phyloP scores from a whole-genome alignment of 345 rosid genomes.

The Sonneratia alba region DNA sequence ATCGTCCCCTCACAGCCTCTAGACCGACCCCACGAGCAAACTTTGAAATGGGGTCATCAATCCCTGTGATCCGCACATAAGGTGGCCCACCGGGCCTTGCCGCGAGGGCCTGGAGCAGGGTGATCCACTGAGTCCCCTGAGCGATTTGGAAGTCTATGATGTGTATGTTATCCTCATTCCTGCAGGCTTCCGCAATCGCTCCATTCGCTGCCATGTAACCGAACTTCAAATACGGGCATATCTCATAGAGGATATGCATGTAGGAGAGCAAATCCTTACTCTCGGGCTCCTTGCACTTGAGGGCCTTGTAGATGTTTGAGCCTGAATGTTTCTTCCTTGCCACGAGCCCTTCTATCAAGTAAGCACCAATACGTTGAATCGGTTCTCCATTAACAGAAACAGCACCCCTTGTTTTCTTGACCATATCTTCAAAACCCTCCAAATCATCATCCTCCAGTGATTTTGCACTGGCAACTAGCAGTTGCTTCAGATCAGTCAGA shows the following conservation, averaged over 20 bases:
- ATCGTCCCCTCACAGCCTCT: slow-evolving; percentile 34
- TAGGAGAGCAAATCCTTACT: slow-evolving; percentile 55
- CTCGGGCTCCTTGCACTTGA: slow-evolving; percentile 49
- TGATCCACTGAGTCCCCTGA: slow-evolving; percentile 65
- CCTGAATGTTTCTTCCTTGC: slow-evolving; percentile 52
- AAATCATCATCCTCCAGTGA: slow-evolving; percentile 36
- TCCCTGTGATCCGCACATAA: slow-evolving; percentile 56
- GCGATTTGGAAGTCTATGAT: slow-evolving; percentile 61
- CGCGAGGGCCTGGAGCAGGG: slow-evolving; percentile 64
- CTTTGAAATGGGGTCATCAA: slow-evolving; percentile 44
- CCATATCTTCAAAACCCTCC: slow-evolving; percentile 33
- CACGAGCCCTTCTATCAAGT: slow-evolving; percentile 55
- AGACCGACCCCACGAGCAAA: slow-evolving; percentile 47
- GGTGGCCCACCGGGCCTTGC: slow-evolving; percentile 63
- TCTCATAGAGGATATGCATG: slow-evolving; percentile 53
- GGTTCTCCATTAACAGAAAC: slow-evolving; percentile 51
- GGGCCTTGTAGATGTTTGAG: slow-evolving; percentile 36
- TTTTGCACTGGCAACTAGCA: slow-evolving; percentile 53
- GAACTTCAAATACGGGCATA: slow-evolving; percentile 67
- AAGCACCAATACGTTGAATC: slow-evolving; percentile 61
- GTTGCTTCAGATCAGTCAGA: slow-evolving; percentile 32
- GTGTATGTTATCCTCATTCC: slow-evolving; percentile 44
- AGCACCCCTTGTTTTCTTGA: slow-evolving; percentile 29
- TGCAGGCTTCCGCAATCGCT: slow-evolving; percentile 74
- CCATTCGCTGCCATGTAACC: slow-evolving; percentile 80